Evolutionary conservation across 768 basidiomycete genomes (phyloP), one percentile per base, ranked within the genome.

Genomic region (Sporobolomyces pararoseus): DNA sequence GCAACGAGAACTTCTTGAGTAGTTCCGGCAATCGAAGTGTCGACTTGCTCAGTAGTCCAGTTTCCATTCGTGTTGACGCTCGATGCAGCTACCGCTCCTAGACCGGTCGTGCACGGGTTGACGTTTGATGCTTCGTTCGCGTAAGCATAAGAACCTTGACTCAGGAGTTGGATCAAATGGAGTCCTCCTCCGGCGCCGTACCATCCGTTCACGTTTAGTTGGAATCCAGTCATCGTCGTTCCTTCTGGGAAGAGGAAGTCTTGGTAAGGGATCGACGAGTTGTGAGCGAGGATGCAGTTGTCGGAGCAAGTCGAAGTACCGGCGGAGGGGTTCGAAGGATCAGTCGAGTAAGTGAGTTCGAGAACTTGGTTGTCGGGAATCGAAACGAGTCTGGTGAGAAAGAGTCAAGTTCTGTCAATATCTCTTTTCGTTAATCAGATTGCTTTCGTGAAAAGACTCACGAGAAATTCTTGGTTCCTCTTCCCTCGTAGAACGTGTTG

Each of bases 391-490:
- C 72, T 76, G 66, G 67, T 2, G 29, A 17, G 16, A n/a, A 32
- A 4, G 25, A 25, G 16, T 29, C 5, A 0, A 4, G 29, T 6
- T 9, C 39, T 23, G 12, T 25, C 29, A 46, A 42, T 9, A 42
- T 42, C n/a, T n/a, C n/a, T n/a, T n/a, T n/a, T n/a, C n/a, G n/a
- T 42, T 42, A 10, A 42, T 42, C 39, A 42, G 39, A 17, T 42
- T 9, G 17, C 39, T 9, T 9, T n/a, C n/a, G 39, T 42, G 13
- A 23, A 52, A 19, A 23, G 13, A 39, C 42, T 27, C 46, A 35
- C 94, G 85, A 88, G 80, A 99, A 99, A 7, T 82, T 84, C n/a
- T 86, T 89, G 1, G 95, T 95, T 49, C 92, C 89, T 74, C 89
- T 87, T 61, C 87, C 85, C 59, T 83, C 80, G 71, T 87, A 83